A percentile compares a stretch with the other conserved stretches of the same genome.
phyloP scores from a whole-genome alignment of 352 stramenopile genomes.

The Phytophthora chlamydospora region DNA sequence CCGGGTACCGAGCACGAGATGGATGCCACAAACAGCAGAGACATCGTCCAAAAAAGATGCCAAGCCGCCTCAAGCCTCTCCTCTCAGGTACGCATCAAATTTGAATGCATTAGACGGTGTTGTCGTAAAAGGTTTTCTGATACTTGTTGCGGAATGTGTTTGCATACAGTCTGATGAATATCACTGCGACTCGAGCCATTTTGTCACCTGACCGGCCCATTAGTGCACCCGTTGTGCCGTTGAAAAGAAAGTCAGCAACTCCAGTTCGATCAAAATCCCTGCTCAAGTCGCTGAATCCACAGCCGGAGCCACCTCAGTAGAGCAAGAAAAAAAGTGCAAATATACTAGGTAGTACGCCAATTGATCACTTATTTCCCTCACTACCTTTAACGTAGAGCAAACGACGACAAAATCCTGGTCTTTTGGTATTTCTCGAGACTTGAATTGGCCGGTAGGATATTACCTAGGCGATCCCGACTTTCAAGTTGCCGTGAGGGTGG shows the following conservation, averaged over 20 bases:
- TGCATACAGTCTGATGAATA: slow-evolving; percentile 37
- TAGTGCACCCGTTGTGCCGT: slow-evolving; percentile 49
- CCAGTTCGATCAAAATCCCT: slow-evolving; percentile 25
- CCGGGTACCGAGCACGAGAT: slow-evolving; percentile 23
- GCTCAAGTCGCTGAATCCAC: slow-evolving; percentile 14
- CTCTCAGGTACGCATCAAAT: slow-evolving; percentile 35
- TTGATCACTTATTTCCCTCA: slow-evolving; percentile 1
- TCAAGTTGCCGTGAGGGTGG: slow-evolving; percentile 44
- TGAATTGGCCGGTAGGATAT: slow-evolving; percentile 32
- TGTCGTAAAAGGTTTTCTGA: not conserved
- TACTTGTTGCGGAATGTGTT: not conserved
- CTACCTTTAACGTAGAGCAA: slow-evolving; percentile 44
- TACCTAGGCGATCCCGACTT: slow-evolving; percentile 39
- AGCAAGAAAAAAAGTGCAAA: slow-evolving; percentile 1
- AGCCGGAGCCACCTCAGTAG: slow-evolving; percentile 15
- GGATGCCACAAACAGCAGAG: slow-evolving; percentile 16
- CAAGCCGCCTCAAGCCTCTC: slow-evolving; percentile 24
- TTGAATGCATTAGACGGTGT: not conserved
- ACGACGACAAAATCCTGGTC: slow-evolving; percentile 40
- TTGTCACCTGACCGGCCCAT: slow-evolving; percentile 53
- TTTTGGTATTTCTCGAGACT: slow-evolving; percentile 48
- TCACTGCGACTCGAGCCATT: slow-evolving; percentile 45
- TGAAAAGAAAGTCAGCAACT: slow-evolving; percentile 50
- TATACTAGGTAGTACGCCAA: no score
- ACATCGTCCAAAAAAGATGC: slow-evolving; percentile 14